These are phyloP conservation scores for Hemileccinum impolitum DNA, from an alignment of 768 basidiomycete species.

Conservation along the genomic window DNA sequence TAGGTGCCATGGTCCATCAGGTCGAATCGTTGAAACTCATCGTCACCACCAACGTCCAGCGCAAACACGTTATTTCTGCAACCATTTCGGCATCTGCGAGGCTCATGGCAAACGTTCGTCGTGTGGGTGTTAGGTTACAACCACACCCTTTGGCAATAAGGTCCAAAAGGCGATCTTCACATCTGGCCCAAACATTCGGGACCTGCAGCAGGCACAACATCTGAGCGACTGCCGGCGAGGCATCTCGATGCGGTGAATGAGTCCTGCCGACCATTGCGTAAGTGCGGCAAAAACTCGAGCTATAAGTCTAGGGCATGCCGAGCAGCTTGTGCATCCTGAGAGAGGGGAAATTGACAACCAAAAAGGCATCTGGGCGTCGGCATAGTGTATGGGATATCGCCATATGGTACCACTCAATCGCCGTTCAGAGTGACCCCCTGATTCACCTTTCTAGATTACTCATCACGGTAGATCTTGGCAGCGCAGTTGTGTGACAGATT, in stretches of 20 bases:
- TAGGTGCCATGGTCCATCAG: slow-evolving; percentile 67
- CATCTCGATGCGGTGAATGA: slow-evolving; percentile 45
- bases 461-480: slow-evolving; percentile 28
- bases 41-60: slow-evolving; percentile 50
- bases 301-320: too few relatives aligned
- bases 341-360: too few relatives aligned
- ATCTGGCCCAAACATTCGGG: slow-evolving; percentile 56
- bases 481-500: slow-evolving; percentile 62
- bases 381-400: too few relatives aligned
- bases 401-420: too few relatives aligned
- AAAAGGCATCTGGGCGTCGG: too few relatives aligned
- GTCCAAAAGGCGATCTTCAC: slow-evolving; percentile 52
- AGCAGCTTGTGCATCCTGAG: too few relatives aligned
- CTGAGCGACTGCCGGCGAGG: neutral
- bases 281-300: too few relatives aligned
- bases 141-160: slow-evolving; percentile 51
- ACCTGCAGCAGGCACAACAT: slow-evolving; percentile 34
- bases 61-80: neutral
- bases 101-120: slow-evolving; percentile 57
- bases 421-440: too few relatives aligned
- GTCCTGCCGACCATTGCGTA: slow-evolving; percentile 35
- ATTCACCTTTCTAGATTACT: too few relatives aligned
- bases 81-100: neutral
- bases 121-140: slow-evolving; percentile 74
- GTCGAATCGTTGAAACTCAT: slow-evolving; percentile 61